Percentiles rank a stretch among this genome's conserved stretches.
These are phyloP conservation scores for Canavalia ensiformis DNA, from an alignment of 306 rosid genomes.

Conservation along the genomic window DNA sequence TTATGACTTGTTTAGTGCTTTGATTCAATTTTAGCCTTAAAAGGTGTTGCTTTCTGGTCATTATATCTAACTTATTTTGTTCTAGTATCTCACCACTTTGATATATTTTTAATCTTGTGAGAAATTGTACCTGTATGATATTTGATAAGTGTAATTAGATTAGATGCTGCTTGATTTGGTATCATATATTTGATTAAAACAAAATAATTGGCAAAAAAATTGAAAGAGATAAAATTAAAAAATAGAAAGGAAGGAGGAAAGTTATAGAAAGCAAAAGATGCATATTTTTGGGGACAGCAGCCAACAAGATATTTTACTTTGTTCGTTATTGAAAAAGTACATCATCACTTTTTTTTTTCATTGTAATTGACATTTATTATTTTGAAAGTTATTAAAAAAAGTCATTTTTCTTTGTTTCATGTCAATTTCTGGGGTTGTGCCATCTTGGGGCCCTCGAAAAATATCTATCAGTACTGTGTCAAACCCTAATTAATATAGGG, in stretches of 20 bases:
- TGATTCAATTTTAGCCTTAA: constrained; percentile 17
- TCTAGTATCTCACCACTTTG: constrained; percentile 28
- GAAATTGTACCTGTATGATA: constrained; percentile 31
- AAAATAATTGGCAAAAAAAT: neutral
- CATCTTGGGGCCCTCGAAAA: neutral
- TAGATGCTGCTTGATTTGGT: constrained; percentile 7
- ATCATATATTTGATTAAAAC: constrained; percentile 21
- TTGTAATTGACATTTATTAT: constrained; percentile 10
- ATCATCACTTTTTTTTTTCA: constrained; percentile 6
- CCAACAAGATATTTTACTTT: constrained; percentile 22
- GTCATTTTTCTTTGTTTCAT: neutral
- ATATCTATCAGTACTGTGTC: constrained; percentile 8
- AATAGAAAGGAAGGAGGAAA: neutral
- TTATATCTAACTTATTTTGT: neutral
- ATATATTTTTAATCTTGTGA: constrained; percentile 10
- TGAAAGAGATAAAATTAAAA: neutral
- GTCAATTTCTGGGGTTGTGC: neutral
- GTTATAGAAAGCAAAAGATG: neutral
- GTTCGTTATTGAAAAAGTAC: constrained; percentile 23
- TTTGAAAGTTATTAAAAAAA: neutral
- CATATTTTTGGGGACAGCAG: neutral
- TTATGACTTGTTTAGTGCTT: constrained; percentile 37
- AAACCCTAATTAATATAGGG: constrained; percentile 12
- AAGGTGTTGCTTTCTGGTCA: neutral
- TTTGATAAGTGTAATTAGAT: constrained; percentile 13